phyloP scores from a whole-genome alignment of 2,329 filamentous ascomycete species.

The Sporothrix pseudoabietina region DNA sequence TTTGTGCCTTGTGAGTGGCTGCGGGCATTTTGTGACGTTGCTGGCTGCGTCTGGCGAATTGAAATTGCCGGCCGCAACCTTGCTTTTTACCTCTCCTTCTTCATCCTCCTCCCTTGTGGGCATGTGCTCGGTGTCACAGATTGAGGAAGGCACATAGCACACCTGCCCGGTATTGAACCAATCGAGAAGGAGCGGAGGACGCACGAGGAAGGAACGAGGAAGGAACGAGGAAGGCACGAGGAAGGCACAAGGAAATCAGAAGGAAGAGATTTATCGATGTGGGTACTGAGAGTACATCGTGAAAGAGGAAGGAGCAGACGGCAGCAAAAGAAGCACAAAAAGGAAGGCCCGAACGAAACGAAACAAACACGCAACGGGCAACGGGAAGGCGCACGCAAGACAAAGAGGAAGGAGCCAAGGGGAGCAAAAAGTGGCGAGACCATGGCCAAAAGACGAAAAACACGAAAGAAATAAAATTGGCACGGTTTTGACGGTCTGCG shows the following conservation, averaged over 20 bases:
- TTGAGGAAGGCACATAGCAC: conserved; percentile 8
- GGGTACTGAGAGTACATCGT: neutral
- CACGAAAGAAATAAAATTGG: neutral
- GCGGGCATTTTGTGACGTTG: conserved; percentile 9
- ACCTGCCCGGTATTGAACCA: neutral
- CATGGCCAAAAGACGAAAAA: neutral
- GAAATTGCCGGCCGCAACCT: neutral
- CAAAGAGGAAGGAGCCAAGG: neutral
- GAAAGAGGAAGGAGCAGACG: neutral
- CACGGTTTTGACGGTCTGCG: neutral
- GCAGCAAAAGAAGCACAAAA: neutral
- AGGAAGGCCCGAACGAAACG: neutral
- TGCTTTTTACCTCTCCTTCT: neutral
- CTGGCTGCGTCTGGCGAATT: conserved; percentile 1
- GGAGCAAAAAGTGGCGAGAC: neutral
- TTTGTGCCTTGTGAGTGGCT: conserved; percentile 6
- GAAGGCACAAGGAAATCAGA: neutral
- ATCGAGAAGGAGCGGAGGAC: conserved; percentile 9
- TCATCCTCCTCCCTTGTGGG: neutral
- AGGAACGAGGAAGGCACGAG: neutral
- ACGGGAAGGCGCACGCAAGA: neutral
- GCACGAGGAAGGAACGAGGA: too few relatives aligned
- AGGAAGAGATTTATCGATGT: neutral
- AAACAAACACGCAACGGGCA: conserved; percentile 1
- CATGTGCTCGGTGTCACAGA: neutral